Percentiles rank a stretch among this genome's conserved stretches.
phyloP scores from a whole-genome alignment of 768 basidiomycete genomes.

The Lactifluus rugatus region DNA sequence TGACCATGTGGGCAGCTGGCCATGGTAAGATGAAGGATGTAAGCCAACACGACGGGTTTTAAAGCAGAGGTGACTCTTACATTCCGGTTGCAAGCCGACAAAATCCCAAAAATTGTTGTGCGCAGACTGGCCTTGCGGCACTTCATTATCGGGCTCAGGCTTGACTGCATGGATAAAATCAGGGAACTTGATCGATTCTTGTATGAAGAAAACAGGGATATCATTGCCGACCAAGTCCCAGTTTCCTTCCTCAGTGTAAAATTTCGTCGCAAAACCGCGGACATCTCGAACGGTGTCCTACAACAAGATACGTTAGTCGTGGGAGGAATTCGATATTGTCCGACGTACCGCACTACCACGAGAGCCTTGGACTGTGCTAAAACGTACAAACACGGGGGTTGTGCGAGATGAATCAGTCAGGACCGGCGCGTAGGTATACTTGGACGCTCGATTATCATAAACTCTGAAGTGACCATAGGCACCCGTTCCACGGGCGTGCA shows the following conservation, averaged over 20 bases:
- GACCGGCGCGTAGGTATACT: slow-evolving; percentile 61
- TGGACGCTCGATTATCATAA: slow-evolving; percentile 53
- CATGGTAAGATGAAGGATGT: neutral
- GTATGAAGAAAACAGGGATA: slow-evolving; percentile 76
- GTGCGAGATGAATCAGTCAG: slow-evolving; percentile 62
- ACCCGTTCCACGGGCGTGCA: slow-evolving; percentile 55
- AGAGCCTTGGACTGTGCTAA: slow-evolving; percentile 78
- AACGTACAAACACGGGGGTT: slow-evolving; percentile 74
- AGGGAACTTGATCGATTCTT: slow-evolving; percentile 76
- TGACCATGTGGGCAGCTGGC: slow-evolving; percentile 63
- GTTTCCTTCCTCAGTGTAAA: slow-evolving; percentile 79
- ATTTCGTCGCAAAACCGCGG: slow-evolving; percentile 75
- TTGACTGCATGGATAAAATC: slow-evolving; percentile 80
- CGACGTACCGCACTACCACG: slow-evolving; percentile 66
- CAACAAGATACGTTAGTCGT: neutral
- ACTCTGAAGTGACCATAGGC: slow-evolving; percentile 82
- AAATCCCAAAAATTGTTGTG: slow-evolving; percentile 92
- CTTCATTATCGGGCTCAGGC: slow-evolving; percentile 78
- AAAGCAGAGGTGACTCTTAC: slow-evolving; percentile 24
- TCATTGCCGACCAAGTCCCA: slow-evolving; percentile 85
- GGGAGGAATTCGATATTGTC: neutral
- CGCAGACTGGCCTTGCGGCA: slow-evolving; percentile 55
- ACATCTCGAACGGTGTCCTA: slow-evolving; percentile 76
- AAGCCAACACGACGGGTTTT: slow-evolving; percentile 2
- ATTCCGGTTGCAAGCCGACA: slow-evolving; percentile 58